Base-by-base conservation (phyloP, 2,329 filamentous ascomycete species). In the Furcasterigmium sp. region DNA sequence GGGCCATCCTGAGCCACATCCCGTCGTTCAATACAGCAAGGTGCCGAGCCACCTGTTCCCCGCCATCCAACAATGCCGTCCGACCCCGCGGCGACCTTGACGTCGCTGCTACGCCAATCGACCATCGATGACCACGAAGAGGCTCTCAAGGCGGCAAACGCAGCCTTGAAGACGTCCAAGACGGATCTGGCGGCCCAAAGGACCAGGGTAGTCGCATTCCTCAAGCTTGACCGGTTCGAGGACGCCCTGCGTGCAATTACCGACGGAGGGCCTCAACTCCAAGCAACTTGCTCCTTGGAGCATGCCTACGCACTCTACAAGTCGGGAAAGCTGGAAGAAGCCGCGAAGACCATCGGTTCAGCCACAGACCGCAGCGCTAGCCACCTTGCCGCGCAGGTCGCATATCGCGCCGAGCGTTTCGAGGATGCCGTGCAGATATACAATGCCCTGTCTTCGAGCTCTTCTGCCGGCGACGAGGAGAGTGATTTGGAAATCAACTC, bases 231-330 rank as follows among this genome's bases (percentile, higher is more conserved):
- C 63, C 84, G 87, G 46, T 93, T 85, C 62, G 79, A 86, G 45
- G 87, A 93, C 61, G 86, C 85, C 37, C 69, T 89, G 38, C 79
- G 80, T 46, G 75, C 80, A 43, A 75, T 91, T 46, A 76, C 82
- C 46, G 78, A 82, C 28, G 80, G 73, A 15, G 80, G 81, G 39
- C 69, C 76, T 45, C 70, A 67, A 50, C 65, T 91, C 45, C 78
- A 82, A 57, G 68, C 76, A 30, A 65, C 66, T 45, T 87, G 83
- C 51, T 57, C 66, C 14, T 71, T 91, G 35, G 87, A 91, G 62
- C 83, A 83, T 59, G 79, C 85, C 3, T 94, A 94, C 67, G 84
- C 85, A n/a, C 73, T 91, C 17, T 94, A 93, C 68, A 93, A 91
- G 68, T 76, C 79, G 1, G 85, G 86, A 19, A 73, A 81, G 50